Conservation (phyloP, 192 early-diverging fungal genomes). For the Mortierella alpina region DNA sequence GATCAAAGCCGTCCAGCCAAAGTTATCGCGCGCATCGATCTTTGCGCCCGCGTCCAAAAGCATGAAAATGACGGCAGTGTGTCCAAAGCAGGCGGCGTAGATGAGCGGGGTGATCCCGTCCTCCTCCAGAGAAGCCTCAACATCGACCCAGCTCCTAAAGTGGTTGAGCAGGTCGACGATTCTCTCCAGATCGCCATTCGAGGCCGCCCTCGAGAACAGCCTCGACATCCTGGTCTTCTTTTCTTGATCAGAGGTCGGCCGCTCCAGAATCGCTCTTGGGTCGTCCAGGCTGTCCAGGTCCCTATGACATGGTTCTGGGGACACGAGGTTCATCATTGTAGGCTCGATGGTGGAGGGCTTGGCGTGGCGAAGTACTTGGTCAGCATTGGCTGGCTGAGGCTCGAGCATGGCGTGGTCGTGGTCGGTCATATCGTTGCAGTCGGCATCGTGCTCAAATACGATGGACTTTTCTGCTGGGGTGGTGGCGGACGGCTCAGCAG, state of each 20-base stretch:
- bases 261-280: constrained; percentile 21
- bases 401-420: neutral
- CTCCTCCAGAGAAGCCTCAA: constrained; percentile 80
- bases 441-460: neutral
- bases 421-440: neutral
- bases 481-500: too few species aligned
- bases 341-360: too few species aligned
- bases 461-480: too few species aligned
- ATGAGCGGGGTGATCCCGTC: constrained; percentile 90
- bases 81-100: constrained; percentile 90
- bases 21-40: constrained; percentile 82
- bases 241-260: constrained; percentile 51
- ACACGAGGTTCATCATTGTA: too few species aligned
- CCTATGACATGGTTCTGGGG: too few species aligned
- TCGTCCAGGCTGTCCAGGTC: constrained; percentile 25
- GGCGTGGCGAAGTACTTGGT: too few species aligned
- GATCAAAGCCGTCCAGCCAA: constrained; percentile 91
- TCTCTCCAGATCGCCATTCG: constrained; percentile 75
- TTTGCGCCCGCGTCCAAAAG: constrained; percentile 79
- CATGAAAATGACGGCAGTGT: constrained; percentile 71
- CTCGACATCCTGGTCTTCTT: constrained; percentile 67
- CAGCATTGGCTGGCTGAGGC: neutral
- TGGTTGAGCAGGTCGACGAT: constrained; percentile 71
- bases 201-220: constrained; percentile 74
- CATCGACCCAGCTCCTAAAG: constrained; percentile 69